Evolutionary conservation across 225 moss, liverwort and hornwort genomes (phyloP), one percentile per base, ranked within the genome.

Genomic region (Climacium dendroides): DNA sequence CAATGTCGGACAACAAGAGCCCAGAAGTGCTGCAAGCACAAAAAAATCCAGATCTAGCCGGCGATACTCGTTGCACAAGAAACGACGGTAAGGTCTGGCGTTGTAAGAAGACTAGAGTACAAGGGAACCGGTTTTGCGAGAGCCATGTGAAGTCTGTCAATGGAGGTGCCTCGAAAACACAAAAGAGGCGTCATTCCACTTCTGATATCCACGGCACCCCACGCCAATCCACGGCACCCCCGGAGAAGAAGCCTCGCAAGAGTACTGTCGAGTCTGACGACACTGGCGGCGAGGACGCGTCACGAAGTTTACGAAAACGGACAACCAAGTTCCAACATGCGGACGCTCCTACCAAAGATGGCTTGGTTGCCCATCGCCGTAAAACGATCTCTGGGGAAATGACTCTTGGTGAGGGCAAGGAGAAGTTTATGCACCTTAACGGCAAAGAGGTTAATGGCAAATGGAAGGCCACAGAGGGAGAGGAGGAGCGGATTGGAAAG

Each of bases 81-180:
- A 96, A 96, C 41, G 96, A 96, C 85, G 98, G 98, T 47, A 98
- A 94, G 86, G 91, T 94, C 19, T 98, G 98, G 98, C 95, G 95
- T 71, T 98, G 98, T 78, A 84, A 89, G 83, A 83, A 88, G 41
- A 59, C 53, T n/a, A 87, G 91, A 47, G 53, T 93, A 50, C 89
- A 92, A 69, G 93, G 89, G 19, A 84, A 83, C n/a, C 85, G 90
- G 50, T 98, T 96, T 86, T 96, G 96, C 71, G 93, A 92, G 75
- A 92, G 87, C 53, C 96, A 94, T 82, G 76, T 85, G 67, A 93
- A 93, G 52, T 84, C 92, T 7, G 67, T 78, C 24, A 75, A 90
- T 67, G 94, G 94, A 60, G 85, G 84, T 26, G 79, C 76, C 50
- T 81, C 87, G 13, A 92, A 87, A 73, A 35, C 87, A 28, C 75